phyloP scores from a whole-genome alignment of 768 basidiomycete genomes.

The Suillus alpinus region DNA sequence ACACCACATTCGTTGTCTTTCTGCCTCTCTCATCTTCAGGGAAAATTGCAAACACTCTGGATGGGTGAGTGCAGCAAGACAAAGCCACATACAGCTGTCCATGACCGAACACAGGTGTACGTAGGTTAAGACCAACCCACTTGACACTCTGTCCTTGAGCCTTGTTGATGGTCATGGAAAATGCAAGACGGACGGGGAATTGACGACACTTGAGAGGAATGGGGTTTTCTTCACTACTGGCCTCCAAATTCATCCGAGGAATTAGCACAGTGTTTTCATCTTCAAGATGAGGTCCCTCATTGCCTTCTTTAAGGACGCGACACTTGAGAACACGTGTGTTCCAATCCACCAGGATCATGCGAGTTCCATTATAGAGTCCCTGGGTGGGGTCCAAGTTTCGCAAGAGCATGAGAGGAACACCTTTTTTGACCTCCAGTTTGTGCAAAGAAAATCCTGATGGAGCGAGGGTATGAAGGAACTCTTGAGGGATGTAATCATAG shows the following conservation, averaged over 20 bases:
- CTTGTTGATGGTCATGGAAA: slow-evolving; percentile 40
- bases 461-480: slow-evolving; percentile 39
- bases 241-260: slow-evolving; percentile 24
- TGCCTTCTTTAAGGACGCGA: slow-evolving; percentile 21
- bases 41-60: neutral
- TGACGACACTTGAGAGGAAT: slow-evolving; percentile 23
- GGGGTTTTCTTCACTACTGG: slow-evolving; percentile 15
- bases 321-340: slow-evolving; percentile 23
- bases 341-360: slow-evolving; percentile 16
- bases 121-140: slow-evolving; percentile 31
- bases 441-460: slow-evolving; percentile 38
- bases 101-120: slow-evolving; percentile 29
- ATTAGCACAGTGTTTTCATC: slow-evolving; percentile 24
- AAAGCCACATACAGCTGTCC: slow-evolving; percentile 37
- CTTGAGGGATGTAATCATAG: slow-evolving; percentile 29
- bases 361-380: slow-evolving; percentile 41
- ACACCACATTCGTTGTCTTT: slow-evolving; percentile 2
- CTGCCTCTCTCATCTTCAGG: neutral
- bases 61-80: slow-evolving; percentile 20
- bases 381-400: slow-evolving; percentile 37
- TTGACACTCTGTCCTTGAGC: slow-evolving; percentile 35
- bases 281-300: slow-evolving; percentile 14
- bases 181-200: slow-evolving; percentile 34
- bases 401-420: slow-evolving; percentile 41
- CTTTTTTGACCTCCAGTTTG: slow-evolving; percentile 31